phyloP scores from a whole-genome alignment of 192 early-diverging fungal species.

The Diversispora epigaea region DNA sequence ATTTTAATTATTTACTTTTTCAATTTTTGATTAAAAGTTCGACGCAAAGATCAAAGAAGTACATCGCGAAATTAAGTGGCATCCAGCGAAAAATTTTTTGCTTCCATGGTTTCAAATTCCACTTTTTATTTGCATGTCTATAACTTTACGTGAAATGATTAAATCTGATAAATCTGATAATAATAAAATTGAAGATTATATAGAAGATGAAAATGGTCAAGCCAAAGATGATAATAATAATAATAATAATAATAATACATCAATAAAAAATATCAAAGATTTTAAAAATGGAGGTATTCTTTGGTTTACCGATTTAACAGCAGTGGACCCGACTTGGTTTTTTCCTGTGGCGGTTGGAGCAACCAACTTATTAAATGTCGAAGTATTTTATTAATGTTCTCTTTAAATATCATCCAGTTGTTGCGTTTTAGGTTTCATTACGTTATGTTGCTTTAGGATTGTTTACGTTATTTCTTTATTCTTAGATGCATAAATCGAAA shows the following conservation, averaged over 20 bases:
- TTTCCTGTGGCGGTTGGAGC: constrained; percentile 66
- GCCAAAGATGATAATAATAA: background rate
- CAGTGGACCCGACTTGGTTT: constrained; percentile 64
- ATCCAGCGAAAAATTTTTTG: constrained; percentile 58
- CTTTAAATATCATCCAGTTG: background rate
- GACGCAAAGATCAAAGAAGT: constrained; percentile 53
- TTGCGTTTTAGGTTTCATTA: background rate
- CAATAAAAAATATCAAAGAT: constrained; percentile 44
- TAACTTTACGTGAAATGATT: constrained; percentile 65
- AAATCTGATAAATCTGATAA: constrained; percentile 44
- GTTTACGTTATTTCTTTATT: background rate
- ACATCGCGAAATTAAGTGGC: constrained; percentile 59
- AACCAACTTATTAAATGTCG: constrained; percentile 67
- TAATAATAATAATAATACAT: constrained; percentile 50
- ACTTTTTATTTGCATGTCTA: constrained; percentile 65
- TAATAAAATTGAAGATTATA: background rate
- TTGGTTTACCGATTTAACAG: constrained; percentile 66
- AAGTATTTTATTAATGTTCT: constrained; percentile 46
- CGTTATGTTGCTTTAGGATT: background rate
- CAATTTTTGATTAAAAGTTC: constrained; percentile 40
- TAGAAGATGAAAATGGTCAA: too few relatives aligned
- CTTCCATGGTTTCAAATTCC: constrained; percentile 78
- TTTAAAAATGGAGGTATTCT: constrained; percentile 57
- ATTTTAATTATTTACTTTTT: background rate
- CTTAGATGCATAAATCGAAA: background rate